Base-by-base conservation (phyloP, 1,284 basidiomycete genomes). In the Paramarasmius palmivorus region DNA sequence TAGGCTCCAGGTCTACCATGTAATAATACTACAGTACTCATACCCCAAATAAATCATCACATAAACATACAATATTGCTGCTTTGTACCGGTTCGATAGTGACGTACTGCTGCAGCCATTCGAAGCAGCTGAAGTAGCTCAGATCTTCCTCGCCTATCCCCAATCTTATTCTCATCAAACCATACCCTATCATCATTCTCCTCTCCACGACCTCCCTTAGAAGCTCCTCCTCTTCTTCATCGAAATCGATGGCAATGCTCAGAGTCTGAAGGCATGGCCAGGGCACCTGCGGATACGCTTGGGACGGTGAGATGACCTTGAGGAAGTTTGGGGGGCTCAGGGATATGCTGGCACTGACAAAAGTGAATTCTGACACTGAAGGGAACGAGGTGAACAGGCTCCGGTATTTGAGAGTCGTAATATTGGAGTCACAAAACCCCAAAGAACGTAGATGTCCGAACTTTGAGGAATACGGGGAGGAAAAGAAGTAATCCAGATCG, bases 221-320 rank as follows among this genome's bases (percentile, higher is more conserved):
- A 6, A 61, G 39, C 20, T 55, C 51, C 14, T 58, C 58, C 36
- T 68, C 66, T 15, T 66, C 57, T 7, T 8, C n/a, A 19, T 14
- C 36, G 5, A 59, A 56, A 39, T 60, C 53, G 7, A 66, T 57
- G 23, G 63, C 32, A 40, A 74, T 61, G 6, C 63, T 61, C 23
- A 77, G 56, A 0, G 63, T 67, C n/a, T 61, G 58, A 25, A 76
- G 58, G 12, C 52, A 50, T 25, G 74, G 71, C 74, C 75, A 77
- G 1, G 65, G 66, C 15, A 67, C 44, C 25, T 35, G 25, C 44
- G 38, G 19, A 37, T 29, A 50, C 32, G 50, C 52, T 38, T 26
- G 53, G 47, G 22, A 37, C 6, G 22, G 20, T 14, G 56, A 44
- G 17, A 48, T 44, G 2, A 49, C 37, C 9, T 59, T 58, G 4